These are phyloP conservation scores for Bauhinia variegata DNA, from an alignment of 306 rosid species.

Conservation along the genomic window DNA sequence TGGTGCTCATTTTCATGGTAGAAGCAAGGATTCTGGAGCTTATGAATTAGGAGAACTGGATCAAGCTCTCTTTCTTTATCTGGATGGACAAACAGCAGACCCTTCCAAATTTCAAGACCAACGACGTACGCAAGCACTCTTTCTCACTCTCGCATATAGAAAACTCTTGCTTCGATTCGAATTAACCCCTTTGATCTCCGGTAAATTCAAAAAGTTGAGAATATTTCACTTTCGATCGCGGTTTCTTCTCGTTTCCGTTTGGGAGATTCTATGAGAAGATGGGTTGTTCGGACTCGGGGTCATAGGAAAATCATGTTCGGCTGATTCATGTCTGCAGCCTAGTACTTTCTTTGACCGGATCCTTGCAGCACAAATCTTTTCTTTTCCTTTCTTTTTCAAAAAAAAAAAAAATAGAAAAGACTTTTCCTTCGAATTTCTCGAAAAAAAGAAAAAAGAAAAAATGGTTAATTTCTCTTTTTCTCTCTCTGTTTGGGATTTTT, in stretches of 20 bases:
- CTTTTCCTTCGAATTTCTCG: slow-evolving; percentile 11
- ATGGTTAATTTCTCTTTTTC: not conserved
- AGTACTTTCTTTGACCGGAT: slow-evolving; percentile 78
- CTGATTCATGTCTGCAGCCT: slow-evolving; percentile 45
- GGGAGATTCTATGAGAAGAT: slow-evolving; percentile 47
- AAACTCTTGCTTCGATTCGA: not conserved
- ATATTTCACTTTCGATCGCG: slow-evolving; percentile 10
- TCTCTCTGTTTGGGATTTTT: slow-evolving; percentile 8
- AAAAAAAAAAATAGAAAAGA: slow-evolving; percentile 2
- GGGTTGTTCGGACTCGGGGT: slow-evolving; percentile 33
- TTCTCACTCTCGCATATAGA: slow-evolving; percentile 11
- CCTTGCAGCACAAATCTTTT: slow-evolving; percentile 36
- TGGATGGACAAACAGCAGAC: slow-evolving; percentile 75
- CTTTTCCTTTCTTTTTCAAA: not conserved
- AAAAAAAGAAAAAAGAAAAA: not conserved
- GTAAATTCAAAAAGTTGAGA: slow-evolving; percentile 34
- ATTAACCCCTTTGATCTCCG: not conserved
- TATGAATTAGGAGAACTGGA: slow-evolving; percentile 93
- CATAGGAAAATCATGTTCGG: slow-evolving; percentile 64
- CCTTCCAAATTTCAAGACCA: slow-evolving; percentile 65
- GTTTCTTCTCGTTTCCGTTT: slow-evolving; percentile 28
- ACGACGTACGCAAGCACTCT: slow-evolving; percentile 71
- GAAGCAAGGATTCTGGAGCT: slow-evolving; percentile 74
- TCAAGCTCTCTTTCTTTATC: slow-evolving; percentile 88
- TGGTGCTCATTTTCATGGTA: slow-evolving; percentile 9